phyloP scores from a whole-genome alignment of 2,329 filamentous ascomycete genomes.

The Periconia sp. region DNA sequence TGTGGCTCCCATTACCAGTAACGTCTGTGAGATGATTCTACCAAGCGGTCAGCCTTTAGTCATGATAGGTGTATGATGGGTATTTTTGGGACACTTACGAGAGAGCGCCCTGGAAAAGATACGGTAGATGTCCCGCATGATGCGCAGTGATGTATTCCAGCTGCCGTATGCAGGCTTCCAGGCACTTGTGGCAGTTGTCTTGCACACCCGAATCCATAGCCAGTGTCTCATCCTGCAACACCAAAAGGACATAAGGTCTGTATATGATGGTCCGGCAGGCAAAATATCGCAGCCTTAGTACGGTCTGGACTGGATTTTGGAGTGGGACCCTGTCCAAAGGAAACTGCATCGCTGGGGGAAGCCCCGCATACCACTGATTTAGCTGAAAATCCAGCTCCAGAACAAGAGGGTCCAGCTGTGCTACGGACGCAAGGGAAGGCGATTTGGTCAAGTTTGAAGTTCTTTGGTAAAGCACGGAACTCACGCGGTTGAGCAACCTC shows the following conservation, averaged over 20 bases:
- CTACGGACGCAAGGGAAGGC: constrained; percentile 63
- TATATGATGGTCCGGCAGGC: constrained; percentile 87
- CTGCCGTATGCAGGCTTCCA: constrained; percentile 78
- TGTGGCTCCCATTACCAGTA: constrained; percentile 81
- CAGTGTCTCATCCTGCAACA: constrained; percentile 74
- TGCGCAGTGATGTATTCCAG: constrained; percentile 77
- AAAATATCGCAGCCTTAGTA: constrained; percentile 77
- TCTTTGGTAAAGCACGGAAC: constrained; percentile 77
- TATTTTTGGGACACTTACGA: constrained; percentile 34
- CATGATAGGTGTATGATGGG: neutral
- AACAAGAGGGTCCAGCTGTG: constrained; percentile 74
- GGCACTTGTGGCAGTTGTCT: constrained; percentile 77
- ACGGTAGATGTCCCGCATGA: constrained; percentile 81
- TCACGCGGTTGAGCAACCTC: constrained; percentile 75
- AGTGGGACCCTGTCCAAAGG: constrained; percentile 69
- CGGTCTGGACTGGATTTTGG: constrained; percentile 75
- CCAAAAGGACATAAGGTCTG: constrained; percentile 78
- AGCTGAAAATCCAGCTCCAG: constrained; percentile 81
- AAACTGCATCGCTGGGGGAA: constrained; percentile 75
- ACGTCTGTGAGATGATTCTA: constrained; percentile 78
- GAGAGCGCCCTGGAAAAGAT: constrained; percentile 81
- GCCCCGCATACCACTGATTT: constrained; percentile 80
- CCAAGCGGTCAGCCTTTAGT: constrained; percentile 12
- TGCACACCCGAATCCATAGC: constrained; percentile 71
- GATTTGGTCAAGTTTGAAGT: constrained; percentile 47